Evolutionary conservation across 2,329 filamentous ascomycete species (phyloP), one percentile per base, ranked within the genome.

Genomic region (Orbilia javanica): DNA sequence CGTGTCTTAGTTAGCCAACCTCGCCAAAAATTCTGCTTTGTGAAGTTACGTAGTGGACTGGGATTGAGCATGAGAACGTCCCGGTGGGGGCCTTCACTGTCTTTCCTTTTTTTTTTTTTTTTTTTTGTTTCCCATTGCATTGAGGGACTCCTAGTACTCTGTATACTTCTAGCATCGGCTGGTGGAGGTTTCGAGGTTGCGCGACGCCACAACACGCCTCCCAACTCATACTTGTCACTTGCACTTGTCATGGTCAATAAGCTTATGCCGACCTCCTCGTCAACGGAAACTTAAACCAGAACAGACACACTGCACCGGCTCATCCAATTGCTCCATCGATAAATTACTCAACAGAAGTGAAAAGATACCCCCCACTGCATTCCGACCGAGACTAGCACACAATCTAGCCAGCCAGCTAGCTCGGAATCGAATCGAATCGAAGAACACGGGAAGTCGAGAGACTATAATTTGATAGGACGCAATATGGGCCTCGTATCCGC

Each of bases 401-500:
- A 10, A 39, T n/a, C 42, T n/a, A 4, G n/a, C 42, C 15, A 18
- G 1, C 42, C 20, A 50, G 6, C 46, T 27, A 27, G 46, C 22
- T 27, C 46, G 22, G 46, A 15, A n/a, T 50, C 39, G 15, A 44
- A 44, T n/a, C 39, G 10, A 44, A 44, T 13, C 13, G 15, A 50
- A 8, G 11, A 25, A 50, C 10, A 25, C 22, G 20, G n/a, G 5
- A 48, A 48, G 44, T n/a, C n/a, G n/a, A n/a, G 36, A 46, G 42
- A 46, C n/a, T 42, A 13, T 46, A 20, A 46, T 46, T n/a, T 46
- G 20, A 25, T 15, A 50, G 13, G 20, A 22, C 46, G 46, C 64
- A 76, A 75, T 5, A 76, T 77, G 73, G 73, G 66, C 20, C 65
- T 77, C 34, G 18, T 77, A 64, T 66, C 73, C 22, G 65, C 73